Evolutionary conservation across 2,329 filamentous ascomycete genomes (phyloP).

Genomic region (Cladosporium oxysporum): DNA sequence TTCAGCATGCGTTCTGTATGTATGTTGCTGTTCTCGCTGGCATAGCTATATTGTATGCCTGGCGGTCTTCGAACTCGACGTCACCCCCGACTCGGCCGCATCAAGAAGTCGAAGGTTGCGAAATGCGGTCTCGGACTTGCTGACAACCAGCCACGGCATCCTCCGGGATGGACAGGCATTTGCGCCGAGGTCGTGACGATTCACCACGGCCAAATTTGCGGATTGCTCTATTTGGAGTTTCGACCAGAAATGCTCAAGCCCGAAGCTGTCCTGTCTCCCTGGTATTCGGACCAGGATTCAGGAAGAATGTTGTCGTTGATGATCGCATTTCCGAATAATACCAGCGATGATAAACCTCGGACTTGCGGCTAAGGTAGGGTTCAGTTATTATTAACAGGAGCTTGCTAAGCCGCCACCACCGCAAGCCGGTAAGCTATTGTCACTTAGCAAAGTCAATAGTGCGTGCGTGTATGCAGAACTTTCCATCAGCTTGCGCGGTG

Average conservation of each 20-base stretch:
- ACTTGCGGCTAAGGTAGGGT: not conserved
- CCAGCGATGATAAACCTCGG: not conserved
- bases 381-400: slow-evolving; percentile 14
- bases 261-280: not conserved
- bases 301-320: not conserved
- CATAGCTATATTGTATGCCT: not conserved
- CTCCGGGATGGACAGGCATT: not conserved
- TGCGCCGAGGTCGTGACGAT: not conserved
- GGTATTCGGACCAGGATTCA: not conserved
- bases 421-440: slow-evolving; percentile 9
- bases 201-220: not conserved
- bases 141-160: not conserved
- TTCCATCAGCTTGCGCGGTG: slow-evolving; percentile 3
- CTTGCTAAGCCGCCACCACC: slow-evolving; percentile 18
- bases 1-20: not conserved
- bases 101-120: not conserved
- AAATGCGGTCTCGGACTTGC: not conserved
- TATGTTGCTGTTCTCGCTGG: not conserved
- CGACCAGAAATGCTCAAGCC: not conserved
- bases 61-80: not conserved
- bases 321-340: not conserved
- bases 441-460: slow-evolving; percentile 19
- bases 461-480: slow-evolving; percentile 15
- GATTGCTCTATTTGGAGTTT: not conserved
- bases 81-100: not conserved